A percentile compares a stretch with the other conserved stretches of the same genome.
Conservation (phyloP, 75 land plant species). For the Ceratopteris richardii region DNA sequence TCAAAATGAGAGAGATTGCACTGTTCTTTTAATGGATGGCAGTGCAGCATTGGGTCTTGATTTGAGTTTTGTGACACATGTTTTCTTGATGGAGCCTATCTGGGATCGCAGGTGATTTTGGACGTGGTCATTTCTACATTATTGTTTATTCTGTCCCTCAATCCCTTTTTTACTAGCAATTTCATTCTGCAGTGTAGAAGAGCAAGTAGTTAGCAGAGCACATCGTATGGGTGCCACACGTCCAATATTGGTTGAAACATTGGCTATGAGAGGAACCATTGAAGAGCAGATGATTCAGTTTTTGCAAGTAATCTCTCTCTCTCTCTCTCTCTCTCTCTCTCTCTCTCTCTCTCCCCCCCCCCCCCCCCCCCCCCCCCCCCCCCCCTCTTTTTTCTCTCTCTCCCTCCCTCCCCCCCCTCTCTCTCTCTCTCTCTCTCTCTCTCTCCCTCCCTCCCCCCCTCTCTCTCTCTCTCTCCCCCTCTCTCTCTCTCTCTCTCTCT, state of each 20-base stretch:
- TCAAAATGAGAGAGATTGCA: conserved; percentile 61
- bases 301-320: conserved; percentile 47
- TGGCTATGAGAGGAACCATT: conserved; percentile 94
- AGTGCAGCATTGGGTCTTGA: conserved; percentile 93
- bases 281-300: conserved; percentile 93
- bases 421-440: too few species aligned
- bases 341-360: too few species aligned
- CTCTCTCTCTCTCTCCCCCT: too few species aligned
- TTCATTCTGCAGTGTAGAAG: conserved; percentile 60
- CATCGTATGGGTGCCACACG: conserved; percentile 99
- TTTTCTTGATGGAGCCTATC: conserved; percentile 96
- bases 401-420: too few species aligned
- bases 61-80: conserved; percentile 88
- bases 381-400: too few species aligned
- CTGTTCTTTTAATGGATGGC: conserved; percentile 93
- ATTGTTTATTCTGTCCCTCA: too few species aligned
- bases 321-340: too few species aligned
- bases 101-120: conserved; percentile 88
- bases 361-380: too few species aligned
- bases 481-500: too few species aligned
- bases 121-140: too few species aligned
- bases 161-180: too few species aligned
- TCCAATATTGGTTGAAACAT: conserved; percentile 82
- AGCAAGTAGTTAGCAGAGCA: conserved; percentile 98
- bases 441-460: too few species aligned